These are phyloP conservation scores for Aquilaria agallochum DNA, from an alignment of 441 rosid genomes.

Conservation along the genomic window DNA sequence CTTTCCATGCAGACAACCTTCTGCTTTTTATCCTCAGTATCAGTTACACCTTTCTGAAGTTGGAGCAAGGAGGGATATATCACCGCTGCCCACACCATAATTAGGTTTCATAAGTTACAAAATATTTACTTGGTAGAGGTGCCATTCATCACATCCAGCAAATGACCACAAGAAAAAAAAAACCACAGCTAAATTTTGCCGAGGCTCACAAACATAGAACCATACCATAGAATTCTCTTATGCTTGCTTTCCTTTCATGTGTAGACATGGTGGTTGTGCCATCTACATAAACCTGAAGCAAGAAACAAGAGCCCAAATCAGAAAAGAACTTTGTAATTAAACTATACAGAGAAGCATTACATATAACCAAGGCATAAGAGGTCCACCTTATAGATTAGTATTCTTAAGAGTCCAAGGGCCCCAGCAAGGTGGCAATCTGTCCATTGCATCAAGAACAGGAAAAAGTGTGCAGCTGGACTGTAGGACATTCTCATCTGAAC, in stretches of 20 bases:
- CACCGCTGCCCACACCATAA: conserved; percentile 37
- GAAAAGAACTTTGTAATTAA: neutral
- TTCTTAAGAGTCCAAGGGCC: conserved; percentile 65
- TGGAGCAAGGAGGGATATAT: conserved; percentile 65
- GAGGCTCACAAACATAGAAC: neutral
- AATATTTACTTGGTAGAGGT: neutral
- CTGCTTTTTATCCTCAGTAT: conserved; percentile 55
- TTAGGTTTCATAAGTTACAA: conserved; percentile 8
- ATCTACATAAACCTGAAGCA: conserved; percentile 52
- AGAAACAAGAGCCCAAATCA: conserved; percentile 1
- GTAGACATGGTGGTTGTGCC: conserved; percentile 69
- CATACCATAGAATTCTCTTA: conserved; percentile 63
- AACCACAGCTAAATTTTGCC: neutral
- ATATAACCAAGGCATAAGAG: neutral
- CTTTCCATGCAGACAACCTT: conserved; percentile 48
- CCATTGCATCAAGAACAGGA: conserved; percentile 70
- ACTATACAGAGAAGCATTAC: neutral
- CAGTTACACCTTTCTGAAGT: conserved; percentile 58
- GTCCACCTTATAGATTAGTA: conserved; percentile 53
- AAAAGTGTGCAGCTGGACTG: conserved; percentile 63
- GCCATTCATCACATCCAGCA: too few relatives aligned
- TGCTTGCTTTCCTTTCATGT: conserved; percentile 68
- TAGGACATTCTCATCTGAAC: conserved; percentile 75
- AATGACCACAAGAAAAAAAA: neutral
- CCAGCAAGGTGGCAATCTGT: conserved; percentile 74